phyloP scores from a whole-genome alignment of 495 filamentous ascomycete species.

The Peziza echinospora region DNA sequence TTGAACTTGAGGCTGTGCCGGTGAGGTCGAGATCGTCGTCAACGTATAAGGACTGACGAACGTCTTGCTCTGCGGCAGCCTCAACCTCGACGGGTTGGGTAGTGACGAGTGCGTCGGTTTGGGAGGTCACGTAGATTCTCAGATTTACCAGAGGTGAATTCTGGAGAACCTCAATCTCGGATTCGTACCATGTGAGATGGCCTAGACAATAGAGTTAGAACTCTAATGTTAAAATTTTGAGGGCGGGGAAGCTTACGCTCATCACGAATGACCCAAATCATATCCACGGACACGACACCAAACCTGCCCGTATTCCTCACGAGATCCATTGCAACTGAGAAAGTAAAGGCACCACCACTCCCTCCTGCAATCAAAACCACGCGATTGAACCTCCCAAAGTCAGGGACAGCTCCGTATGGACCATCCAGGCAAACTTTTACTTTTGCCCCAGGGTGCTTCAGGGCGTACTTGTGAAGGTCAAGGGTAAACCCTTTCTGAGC shows the following conservation, averaged over 20 bases:
- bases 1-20: neutral
- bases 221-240: too few species aligned
- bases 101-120: conserved; percentile 20
- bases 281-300: conserved; percentile 26
- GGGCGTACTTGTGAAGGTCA: conserved; percentile 30
- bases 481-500: conserved; percentile 35
- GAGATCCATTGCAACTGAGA: conserved; percentile 30
- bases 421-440: conserved; percentile 35
- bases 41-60: conserved; percentile 11
- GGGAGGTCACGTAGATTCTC: conserved; percentile 27
- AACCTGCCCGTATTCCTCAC: conserved; percentile 24
- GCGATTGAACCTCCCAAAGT: conserved; percentile 34
- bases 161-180: conserved; percentile 26
- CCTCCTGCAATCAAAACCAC: conserved; percentile 38
- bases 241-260: conserved; percentile 25
- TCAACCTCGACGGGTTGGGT: conserved; percentile 22
- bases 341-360: conserved; percentile 36
- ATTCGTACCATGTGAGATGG: conserved; percentile 31
- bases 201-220: conserved; percentile 13
- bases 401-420: conserved; percentile 34
- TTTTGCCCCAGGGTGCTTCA: conserved; percentile 25
- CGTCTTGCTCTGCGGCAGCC: conserved; percentile 22
- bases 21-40: conserved; percentile 1
- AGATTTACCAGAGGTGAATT: conserved; percentile 27
- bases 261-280: conserved; percentile 32